A percentile compares a stretch with the other conserved stretches of the same genome.
Evolutionary conservation across 768 basidiomycete species (phyloP).

Genomic region (Lentinula edodes): DNA sequence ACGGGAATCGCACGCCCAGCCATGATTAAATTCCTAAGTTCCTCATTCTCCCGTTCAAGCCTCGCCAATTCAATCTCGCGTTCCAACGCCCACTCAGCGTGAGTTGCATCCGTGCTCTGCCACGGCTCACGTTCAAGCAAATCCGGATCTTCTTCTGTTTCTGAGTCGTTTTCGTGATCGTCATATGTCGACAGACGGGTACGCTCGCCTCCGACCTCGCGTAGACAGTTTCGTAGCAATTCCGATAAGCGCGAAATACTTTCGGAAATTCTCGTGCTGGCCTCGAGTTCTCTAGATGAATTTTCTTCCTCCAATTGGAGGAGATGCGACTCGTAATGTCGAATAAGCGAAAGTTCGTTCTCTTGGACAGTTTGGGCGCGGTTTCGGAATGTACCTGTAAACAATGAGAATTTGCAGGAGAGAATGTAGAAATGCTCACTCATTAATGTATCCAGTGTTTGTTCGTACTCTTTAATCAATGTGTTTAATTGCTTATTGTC

Average conservation of each 20-base stretch:
- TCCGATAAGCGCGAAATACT: conserved; percentile 68
- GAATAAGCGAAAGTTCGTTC: conserved; percentile 82
- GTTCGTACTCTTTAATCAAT: conserved; percentile 94
- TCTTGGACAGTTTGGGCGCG: conserved; percentile 91
- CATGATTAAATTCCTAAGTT: conserved; percentile 68
- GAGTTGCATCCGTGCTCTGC: conserved; percentile 26
- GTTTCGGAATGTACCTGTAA: conserved; percentile 63
- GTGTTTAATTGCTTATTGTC: conserved; percentile 94
- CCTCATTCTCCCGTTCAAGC: conserved; percentile 82
- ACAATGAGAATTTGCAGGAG: not conserved
- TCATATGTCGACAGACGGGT: conserved; percentile 4
- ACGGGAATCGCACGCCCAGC: conserved; percentile 25
- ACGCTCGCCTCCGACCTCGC: conserved; percentile 66
- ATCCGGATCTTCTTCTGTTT: conserved; percentile 3
- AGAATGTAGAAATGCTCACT: conserved; percentile 26
- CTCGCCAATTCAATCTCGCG: conserved; percentile 87
- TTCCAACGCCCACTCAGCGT: conserved; percentile 76
- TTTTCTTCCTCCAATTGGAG: conserved; percentile 68
- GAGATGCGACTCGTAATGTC: conserved; percentile 88
- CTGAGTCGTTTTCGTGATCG: conserved; percentile 3
- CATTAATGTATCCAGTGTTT: conserved; percentile 94
- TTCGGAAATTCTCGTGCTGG: conserved; percentile 61
- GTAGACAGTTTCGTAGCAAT: conserved; percentile 63
- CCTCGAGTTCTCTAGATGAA: conserved; percentile 48
- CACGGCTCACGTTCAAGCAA: conserved; percentile 21